Conservation (phyloP, 331 rosid species). For the Dryas integrifolia region DNA sequence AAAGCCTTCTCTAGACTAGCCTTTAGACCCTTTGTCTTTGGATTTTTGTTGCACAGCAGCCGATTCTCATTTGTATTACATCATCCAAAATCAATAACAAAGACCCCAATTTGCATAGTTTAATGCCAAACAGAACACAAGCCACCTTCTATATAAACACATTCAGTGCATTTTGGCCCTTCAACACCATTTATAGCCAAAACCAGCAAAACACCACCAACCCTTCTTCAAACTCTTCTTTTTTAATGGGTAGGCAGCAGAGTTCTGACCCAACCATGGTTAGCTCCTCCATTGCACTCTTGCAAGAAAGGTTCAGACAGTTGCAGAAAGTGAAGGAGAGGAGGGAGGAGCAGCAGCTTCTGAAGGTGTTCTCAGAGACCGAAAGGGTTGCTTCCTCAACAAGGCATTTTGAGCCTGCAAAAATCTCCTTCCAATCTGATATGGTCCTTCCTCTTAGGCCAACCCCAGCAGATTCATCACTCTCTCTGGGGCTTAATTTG, state of each 20-base stretch:
- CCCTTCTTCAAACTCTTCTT: conserved; percentile 15
- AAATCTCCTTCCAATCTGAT: conserved; percentile 34
- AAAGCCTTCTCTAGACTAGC: conserved; percentile 49
- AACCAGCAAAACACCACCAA: conserved; percentile 31
- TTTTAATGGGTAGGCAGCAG: conserved; percentile 62
- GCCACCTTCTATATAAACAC: conserved; percentile 41
- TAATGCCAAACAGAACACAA: conserved; percentile 30
- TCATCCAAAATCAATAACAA: conserved; percentile 24
- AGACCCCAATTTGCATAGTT: neutral
- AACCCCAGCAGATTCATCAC: conserved; percentile 38
- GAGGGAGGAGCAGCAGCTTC: conserved; percentile 74
- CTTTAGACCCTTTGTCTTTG: conserved; percentile 49
- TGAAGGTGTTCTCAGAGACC: conserved; percentile 39
- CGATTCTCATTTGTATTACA: conserved; percentile 55
- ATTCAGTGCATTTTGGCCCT: conserved; percentile 39
- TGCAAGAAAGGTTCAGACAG: conserved; percentile 89
- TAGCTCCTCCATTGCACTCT: conserved; percentile 79
- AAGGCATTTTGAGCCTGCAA: conserved; percentile 26
- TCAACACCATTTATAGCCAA: conserved; percentile 48
- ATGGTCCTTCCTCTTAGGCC: conserved; percentile 24
- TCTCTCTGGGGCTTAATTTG: conserved; percentile 60
- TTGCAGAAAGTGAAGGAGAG: conserved; percentile 87
- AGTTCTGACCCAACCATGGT: conserved; percentile 50
- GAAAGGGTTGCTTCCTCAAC: conserved; percentile 31
- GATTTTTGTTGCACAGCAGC: conserved; percentile 38